phyloP scores from a whole-genome alignment of 1,284 basidiomycete genomes.

The Melampsora americana region DNA sequence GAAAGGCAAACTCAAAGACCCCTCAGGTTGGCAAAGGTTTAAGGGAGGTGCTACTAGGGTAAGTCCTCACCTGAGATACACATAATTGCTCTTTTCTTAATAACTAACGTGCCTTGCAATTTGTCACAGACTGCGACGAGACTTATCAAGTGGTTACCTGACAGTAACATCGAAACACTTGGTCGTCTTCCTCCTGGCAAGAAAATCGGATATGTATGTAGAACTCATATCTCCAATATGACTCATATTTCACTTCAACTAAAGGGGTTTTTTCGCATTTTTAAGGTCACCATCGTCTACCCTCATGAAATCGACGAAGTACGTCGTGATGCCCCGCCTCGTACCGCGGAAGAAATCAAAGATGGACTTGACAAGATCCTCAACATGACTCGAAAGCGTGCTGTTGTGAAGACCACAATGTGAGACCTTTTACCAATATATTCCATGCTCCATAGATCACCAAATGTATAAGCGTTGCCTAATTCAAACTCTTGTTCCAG shows the following conservation, averaged over 20 bases:
- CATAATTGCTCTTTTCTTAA: not conserved
- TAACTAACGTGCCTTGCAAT: slow-evolving; percentile 1
- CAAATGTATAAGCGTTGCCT: not conserved
- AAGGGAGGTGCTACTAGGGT: slow-evolving; percentile 28
- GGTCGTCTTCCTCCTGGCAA: slow-evolving; percentile 36
- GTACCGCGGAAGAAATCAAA: slow-evolving; percentile 16
- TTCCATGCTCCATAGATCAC: not conserved
- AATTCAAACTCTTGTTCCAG: not conserved
- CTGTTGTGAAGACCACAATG: slow-evolving; percentile 25
- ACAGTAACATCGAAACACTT: slow-evolving; percentile 24
- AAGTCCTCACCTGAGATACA: not conserved
- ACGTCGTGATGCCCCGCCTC: not conserved
- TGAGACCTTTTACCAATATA: not conserved
- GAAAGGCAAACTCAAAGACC: slow-evolving; percentile 18
- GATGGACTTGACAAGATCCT: slow-evolving; percentile 29
- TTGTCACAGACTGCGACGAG: slow-evolving; percentile 18
- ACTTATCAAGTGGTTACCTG: slow-evolving; percentile 28
- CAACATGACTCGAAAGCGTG: slow-evolving; percentile 6
- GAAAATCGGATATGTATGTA: slow-evolving; percentile 28
- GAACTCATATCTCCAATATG: no score
- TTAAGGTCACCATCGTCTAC: slow-evolving; percentile 32
- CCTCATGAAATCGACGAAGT: slow-evolving; percentile 35
- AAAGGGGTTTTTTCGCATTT: not conserved
- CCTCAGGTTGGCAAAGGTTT: slow-evolving; percentile 16
- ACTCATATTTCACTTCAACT: no score